phyloP scores from a whole-genome alignment of 768 basidiomycete species.

The Kwoniella shandongensis region DNA sequence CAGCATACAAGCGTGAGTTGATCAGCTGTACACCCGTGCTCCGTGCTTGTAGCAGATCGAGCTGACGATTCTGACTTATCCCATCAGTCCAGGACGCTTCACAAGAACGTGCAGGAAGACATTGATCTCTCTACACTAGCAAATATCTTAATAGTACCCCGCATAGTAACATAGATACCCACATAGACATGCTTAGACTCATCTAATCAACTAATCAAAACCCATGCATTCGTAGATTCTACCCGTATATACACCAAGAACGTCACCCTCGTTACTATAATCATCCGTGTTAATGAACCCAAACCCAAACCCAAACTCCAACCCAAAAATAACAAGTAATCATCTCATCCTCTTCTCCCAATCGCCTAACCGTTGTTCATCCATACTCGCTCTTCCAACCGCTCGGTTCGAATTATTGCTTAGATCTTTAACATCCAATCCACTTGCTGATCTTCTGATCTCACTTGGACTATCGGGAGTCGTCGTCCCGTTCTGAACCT shows the following conservation, averaged over 20 bases:
- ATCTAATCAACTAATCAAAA: too few relatives aligned
- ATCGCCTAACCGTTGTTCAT: neutral
- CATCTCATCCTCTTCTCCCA: neutral
- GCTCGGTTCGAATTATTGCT: neutral
- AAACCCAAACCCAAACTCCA: neutral
- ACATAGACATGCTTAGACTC: too few relatives aligned
- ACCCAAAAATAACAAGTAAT: neutral
- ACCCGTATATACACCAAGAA: too few relatives aligned
- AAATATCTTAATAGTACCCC: too few relatives aligned
- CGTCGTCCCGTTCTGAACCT: neutral
- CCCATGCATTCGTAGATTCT: too few relatives aligned
- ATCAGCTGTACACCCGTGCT: neutral
- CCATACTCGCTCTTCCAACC: conserved; percentile 13
- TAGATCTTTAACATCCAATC: conserved; percentile 2
- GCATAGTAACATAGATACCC: too few relatives aligned
- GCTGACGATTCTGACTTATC: neutral
- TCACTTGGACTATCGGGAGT: conserved; percentile 16
- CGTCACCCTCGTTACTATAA: too few relatives aligned
- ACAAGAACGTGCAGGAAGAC: conserved; percentile 24
- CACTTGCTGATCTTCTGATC: conserved; percentile 9
- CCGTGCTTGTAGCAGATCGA: neutral
- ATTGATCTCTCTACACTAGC: conserved; percentile 1
- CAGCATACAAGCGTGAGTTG: conserved; percentile 47
- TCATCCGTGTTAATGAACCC: too few relatives aligned
- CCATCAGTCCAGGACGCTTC: conserved; percentile 16